Conservation (phyloP, 257 asterid species). For the Plantago ovata region DNA sequence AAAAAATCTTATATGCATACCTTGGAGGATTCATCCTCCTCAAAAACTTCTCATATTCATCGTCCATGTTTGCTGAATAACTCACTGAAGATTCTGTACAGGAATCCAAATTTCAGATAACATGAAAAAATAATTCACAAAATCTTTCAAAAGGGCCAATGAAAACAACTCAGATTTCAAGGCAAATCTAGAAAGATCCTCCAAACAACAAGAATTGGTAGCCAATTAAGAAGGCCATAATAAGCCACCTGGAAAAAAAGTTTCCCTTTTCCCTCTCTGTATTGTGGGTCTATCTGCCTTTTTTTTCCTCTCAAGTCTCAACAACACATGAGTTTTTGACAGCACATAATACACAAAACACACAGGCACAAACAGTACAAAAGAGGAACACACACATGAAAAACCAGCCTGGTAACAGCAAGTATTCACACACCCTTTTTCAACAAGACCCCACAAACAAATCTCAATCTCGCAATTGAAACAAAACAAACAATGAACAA, state of each 20-base stretch:
- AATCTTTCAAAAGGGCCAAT: neutral
- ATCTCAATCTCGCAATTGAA: neutral
- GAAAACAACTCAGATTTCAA: conserved; percentile 4
- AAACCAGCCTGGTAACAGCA: conserved; percentile 9
- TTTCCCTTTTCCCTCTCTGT: conserved; percentile 2
- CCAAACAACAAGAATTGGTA: conserved; percentile 3
- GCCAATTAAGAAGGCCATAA: conserved; percentile 7
- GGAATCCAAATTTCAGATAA: neutral
- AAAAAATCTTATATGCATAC: neutral
- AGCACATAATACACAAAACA: neutral
- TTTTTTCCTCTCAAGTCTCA: conserved; percentile 1
- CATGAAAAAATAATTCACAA: neutral
- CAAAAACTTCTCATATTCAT: conserved; percentile 10
- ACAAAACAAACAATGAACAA: no score
- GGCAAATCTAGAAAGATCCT: conserved; percentile 11
- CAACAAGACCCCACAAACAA: conserved; percentile 4
- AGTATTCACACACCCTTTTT: neutral
- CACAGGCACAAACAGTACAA: conserved; percentile 1
- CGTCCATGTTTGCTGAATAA: conserved; percentile 10
- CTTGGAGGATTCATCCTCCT: conserved; percentile 15
- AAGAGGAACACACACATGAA: conserved; percentile 7
- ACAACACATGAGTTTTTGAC: conserved; percentile 1
- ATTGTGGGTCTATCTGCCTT: conserved; percentile 4
- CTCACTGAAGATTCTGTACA: conserved; percentile 14
- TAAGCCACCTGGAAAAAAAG: conserved; percentile 11